Base-by-base conservation (phyloP, 768 basidiomycete genomes). In the Pulveroboletus sp. region DNA sequence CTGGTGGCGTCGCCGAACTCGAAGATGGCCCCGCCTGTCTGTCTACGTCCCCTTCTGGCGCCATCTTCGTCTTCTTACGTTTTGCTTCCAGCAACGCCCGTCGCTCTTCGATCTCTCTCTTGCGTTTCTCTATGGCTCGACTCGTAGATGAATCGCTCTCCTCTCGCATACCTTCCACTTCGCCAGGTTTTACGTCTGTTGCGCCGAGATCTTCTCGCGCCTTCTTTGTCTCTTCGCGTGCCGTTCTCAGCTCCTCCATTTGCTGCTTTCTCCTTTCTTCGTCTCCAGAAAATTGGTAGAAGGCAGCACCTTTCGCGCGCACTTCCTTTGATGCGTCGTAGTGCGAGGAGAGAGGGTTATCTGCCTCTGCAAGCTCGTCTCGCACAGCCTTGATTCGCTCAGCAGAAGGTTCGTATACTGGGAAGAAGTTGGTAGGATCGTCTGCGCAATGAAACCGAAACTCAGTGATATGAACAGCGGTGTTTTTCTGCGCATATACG, bases 271-370 rank as follows among this genome's bases (percentile, higher is more conserved):
- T 76, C 24, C 79, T 81, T 55, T 89, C 87, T 60, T 93, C 90
- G 58, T 96, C 92, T 3, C 65, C 78, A 12, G 91, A 90, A 68
- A 98, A 94, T 63, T 90, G 87, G 67, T 95, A 96, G 69, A 88
- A 91, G 1, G 82, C 93, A 1, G 95, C 94, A 37, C 89, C 96
- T 65, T 85, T 86, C 12, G 87, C 81, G 14, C 96, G 88, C 17
- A 88, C 83, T 69, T 99, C 95, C 43, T 69, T 72, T 1, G 80
- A 76, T 0, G 90, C 80, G 63, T 97, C 89, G 63, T 91, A 99
- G 66, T 96, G 92, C 3, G 76, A 68, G 11, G 78, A 74, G 7
- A 89, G 75, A 1, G 87, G 88, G 39, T 85, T 86, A 54, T 85
- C 78, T 9, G 45, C 71, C 55, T 93, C 89, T 2, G 83, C 77